These are phyloP conservation scores for Plenodomus tracheiphilus DNA, from an alignment of 2,329 filamentous ascomycete genomes.

Conservation along the genomic window DNA sequence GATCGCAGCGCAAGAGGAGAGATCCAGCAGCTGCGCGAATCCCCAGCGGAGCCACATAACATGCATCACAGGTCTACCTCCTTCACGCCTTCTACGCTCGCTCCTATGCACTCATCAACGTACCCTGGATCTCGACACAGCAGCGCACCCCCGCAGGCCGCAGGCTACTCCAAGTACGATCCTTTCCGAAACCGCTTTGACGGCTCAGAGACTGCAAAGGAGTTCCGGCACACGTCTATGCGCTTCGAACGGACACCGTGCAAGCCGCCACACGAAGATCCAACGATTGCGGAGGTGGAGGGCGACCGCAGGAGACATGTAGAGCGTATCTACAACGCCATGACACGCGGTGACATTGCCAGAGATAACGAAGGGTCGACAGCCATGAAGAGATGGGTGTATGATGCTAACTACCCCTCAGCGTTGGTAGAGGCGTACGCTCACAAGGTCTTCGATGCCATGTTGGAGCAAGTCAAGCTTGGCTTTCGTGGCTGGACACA, in stretches of 20 bases:
- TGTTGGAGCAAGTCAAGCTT: slow-evolving; percentile 32
- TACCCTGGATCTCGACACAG: slow-evolving; percentile 4
- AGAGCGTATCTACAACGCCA: slow-evolving; percentile 39
- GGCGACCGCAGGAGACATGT: slow-evolving; percentile 20
- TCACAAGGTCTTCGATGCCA: slow-evolving; percentile 39
- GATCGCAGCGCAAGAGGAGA: slow-evolving; percentile 1
- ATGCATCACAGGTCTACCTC: slow-evolving; percentile 8
- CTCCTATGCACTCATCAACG: slow-evolving; percentile 7
- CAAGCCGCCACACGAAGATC: slow-evolving; percentile 23
- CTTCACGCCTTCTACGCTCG: slow-evolving; percentile 1
- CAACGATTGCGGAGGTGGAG: slow-evolving; percentile 25
- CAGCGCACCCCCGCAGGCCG: slow-evolving; percentile 7
- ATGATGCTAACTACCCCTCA: slow-evolving; percentile 31
- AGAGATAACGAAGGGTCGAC: slow-evolving; percentile 36
- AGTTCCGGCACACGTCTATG: slow-evolving; percentile 28
- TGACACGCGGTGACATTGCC: slow-evolving; percentile 33
- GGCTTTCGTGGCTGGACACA: slow-evolving; percentile 42
- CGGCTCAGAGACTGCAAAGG: slow-evolving; percentile 22
- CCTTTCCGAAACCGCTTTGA: slow-evolving; percentile 26
- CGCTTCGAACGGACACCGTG: slow-evolving; percentile 34
- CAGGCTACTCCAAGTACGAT: slow-evolving; percentile 16
- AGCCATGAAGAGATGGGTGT: slow-evolving; percentile 41
- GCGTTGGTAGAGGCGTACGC: slow-evolving; percentile 38
- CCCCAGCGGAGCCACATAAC: slow-evolving; percentile 10
- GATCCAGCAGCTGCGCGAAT: background rate